Conservation (phyloP, 2,329 filamentous ascomycete species). For the Plenodomus lindquistii region DNA sequence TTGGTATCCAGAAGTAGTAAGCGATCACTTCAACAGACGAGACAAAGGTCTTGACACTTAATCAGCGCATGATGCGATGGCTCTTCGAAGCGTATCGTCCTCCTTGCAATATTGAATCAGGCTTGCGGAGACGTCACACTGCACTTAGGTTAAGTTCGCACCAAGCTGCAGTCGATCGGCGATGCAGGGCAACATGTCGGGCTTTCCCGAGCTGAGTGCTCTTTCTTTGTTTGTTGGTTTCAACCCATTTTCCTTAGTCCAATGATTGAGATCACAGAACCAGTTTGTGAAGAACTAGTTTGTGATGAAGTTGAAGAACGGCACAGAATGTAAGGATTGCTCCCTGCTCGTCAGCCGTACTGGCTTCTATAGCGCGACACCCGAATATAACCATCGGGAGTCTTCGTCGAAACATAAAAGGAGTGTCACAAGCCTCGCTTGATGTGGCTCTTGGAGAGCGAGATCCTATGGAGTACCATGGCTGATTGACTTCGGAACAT, state of each 20-base stretch:
- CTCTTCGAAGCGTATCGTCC: neutral
- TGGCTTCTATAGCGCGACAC: neutral
- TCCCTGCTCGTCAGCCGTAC: neutral
- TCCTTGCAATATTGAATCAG: neutral
- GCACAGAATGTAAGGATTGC: neutral
- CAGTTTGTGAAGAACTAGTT: neutral
- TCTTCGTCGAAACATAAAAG: neutral
- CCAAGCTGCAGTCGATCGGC: constrained; percentile 1
- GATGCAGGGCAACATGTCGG: constrained; percentile 1
- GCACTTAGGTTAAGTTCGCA: constrained; percentile 1
- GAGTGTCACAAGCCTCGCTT: neutral
- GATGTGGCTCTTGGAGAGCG: neutral
- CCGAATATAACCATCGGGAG: neutral
- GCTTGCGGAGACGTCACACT: constrained; percentile 5
- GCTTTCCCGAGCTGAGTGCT: neutral
- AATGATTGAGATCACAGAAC: neutral
- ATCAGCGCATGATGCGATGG: neutral
- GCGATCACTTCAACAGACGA: constrained; percentile 1
- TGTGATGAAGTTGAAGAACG: neutral
- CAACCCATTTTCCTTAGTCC: neutral
- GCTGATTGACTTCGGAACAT: neutral
- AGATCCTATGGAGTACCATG: neutral
- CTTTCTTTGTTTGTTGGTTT: constrained; percentile 1
- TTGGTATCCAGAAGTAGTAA: neutral
- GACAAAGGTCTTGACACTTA: no score